phyloP scores from a whole-genome alignment of 164 flowering plant species.

The Paratinospora sagittata region DNA sequence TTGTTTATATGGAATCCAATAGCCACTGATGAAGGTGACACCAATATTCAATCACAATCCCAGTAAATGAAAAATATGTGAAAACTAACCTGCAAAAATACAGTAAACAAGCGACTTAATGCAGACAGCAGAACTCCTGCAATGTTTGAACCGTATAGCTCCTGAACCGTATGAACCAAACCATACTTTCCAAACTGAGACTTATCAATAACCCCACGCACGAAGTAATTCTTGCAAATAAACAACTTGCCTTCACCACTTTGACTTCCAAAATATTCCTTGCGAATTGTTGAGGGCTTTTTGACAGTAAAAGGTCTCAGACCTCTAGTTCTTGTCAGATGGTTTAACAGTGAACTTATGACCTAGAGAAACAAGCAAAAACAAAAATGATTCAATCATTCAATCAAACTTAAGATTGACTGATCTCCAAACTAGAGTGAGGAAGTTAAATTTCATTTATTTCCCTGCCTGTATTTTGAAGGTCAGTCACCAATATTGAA shows the following conservation, averaged over 20 bases:
- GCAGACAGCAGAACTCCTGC: constrained; percentile 83
- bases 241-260: constrained; percentile 48
- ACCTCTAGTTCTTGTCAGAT: constrained; percentile 62
- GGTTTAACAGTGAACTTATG: constrained; percentile 69
- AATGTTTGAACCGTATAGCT: constrained; percentile 73
- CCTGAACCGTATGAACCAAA: constrained; percentile 87
- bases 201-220: constrained; percentile 93
- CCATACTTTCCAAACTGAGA: constrained; percentile 93
- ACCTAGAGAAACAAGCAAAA: constrained; percentile 44
- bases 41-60: not conserved
- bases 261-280: constrained; percentile 41
- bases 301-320: constrained; percentile 62
- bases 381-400: not conserved
- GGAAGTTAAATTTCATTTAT: not conserved
- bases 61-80: not conserved
- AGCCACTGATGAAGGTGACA: not conserved
- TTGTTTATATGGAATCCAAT: constrained; percentile 7
- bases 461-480: not conserved
- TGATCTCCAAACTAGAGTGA: not conserved
- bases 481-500: not conserved
- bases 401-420: not conserved
- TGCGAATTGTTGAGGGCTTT: constrained; percentile 50
- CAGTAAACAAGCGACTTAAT: constrained; percentile 79
- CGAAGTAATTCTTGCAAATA: constrained; percentile 60
- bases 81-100: constrained; percentile 62